Conservation (phyloP, 257 asterid species). For the Solanum habrochaites region DNA sequence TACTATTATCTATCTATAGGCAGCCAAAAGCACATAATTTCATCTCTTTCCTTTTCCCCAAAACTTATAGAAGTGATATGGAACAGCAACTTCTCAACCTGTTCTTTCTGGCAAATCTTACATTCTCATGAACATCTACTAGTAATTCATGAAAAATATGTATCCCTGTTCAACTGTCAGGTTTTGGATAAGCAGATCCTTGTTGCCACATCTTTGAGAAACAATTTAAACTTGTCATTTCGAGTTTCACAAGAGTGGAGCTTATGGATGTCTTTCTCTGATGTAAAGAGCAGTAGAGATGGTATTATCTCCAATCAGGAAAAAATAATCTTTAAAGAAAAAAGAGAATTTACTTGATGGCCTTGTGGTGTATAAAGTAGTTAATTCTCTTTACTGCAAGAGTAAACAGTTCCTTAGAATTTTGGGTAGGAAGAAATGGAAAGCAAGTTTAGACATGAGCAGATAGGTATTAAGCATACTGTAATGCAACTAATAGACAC, state of each 20-base stretch:
- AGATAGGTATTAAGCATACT: neutral
- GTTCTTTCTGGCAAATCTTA: neutral
- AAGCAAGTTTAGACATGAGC: neutral
- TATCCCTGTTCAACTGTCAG: neutral
- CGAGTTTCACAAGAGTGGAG: neutral
- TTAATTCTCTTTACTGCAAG: neutral
- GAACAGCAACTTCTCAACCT: neutral
- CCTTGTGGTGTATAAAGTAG: neutral
- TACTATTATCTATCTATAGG: neutral
- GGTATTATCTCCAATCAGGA: neutral
- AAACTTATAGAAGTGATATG: neutral
- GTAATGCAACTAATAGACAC: neutral
- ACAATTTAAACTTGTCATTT: neutral
- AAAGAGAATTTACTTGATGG: neutral
- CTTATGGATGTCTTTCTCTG: neutral
- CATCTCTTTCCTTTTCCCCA: neutral
- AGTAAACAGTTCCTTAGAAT: neutral
- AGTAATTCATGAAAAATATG: neutral
- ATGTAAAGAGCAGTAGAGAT: neutral
- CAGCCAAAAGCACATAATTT: neutral
- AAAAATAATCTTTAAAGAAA: neutral
- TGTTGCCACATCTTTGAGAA: neutral
- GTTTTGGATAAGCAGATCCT: neutral
- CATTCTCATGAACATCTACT: neutral
- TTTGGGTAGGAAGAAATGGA: neutral